Conservation (phyloP, 768 basidiomycete genomes). For the Rickenella mellea region DNA sequence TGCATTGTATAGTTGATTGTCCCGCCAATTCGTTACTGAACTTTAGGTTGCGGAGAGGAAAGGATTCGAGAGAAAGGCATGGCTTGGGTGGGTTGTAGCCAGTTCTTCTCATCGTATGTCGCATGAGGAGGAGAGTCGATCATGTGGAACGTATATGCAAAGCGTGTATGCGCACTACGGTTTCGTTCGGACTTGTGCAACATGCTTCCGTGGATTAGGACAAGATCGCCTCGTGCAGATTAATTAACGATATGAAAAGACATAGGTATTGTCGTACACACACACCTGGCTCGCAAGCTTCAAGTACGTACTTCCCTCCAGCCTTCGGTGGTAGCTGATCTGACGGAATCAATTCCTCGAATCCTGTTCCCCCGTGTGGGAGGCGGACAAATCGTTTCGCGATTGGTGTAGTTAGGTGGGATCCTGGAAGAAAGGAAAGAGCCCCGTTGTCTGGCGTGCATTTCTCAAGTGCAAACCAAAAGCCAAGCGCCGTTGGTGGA, state of each 20-base stretch:
- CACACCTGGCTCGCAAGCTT: slow-evolving; percentile 66
- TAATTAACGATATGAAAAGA: too few species aligned
- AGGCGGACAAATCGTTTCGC: slow-evolving; percentile 81
- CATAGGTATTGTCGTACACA: not conserved
- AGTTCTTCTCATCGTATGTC: slow-evolving; percentile 83
- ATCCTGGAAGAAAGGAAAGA: slow-evolving; percentile 83
- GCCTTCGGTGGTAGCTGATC: slow-evolving; percentile 18
- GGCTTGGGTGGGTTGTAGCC: slow-evolving; percentile 80
- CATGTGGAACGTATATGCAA: slow-evolving; percentile 96
- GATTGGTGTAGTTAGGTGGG: slow-evolving; percentile 67
- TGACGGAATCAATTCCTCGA: slow-evolving; percentile 49
- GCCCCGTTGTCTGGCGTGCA: slow-evolving; percentile 81
- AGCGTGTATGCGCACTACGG: slow-evolving; percentile 67
- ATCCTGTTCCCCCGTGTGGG: slow-evolving; percentile 71
- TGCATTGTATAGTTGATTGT: not conserved
- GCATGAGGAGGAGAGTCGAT: slow-evolving; percentile 67
- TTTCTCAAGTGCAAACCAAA: slow-evolving; percentile 92
- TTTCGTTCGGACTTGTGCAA: slow-evolving; percentile 91
- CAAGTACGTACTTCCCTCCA: slow-evolving; percentile 50
- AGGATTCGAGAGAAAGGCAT: slow-evolving; percentile 75
- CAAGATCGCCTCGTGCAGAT: slow-evolving; percentile 60
- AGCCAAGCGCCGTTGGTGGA: slow-evolving; percentile 86
- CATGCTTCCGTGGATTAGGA: slow-evolving; percentile 89
- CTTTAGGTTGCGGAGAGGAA: slow-evolving; percentile 12
- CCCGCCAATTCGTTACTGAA: not conserved